Evolutionary conservation across 257 asterid species (phyloP).

Genomic region (Forsythia viridissima): DNA sequence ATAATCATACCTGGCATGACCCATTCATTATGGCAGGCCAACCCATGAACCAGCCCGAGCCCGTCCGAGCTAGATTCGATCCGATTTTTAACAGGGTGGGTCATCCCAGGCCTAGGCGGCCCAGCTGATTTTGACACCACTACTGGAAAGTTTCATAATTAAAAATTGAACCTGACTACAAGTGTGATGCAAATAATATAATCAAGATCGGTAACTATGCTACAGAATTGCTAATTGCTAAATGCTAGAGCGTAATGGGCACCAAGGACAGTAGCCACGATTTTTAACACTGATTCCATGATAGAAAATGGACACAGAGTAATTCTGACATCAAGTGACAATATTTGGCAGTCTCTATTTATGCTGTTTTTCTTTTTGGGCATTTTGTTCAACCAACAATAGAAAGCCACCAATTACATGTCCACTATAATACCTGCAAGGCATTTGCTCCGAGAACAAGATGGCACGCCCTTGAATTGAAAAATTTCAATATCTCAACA

Average conservation of each 20-base stretch:
- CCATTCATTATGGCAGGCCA: no score
- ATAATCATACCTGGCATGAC: no score
- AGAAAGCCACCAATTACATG: not conserved
- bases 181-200: not conserved
- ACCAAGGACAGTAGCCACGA: not conserved
- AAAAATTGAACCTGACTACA: not conserved
- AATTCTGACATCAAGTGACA: not conserved
- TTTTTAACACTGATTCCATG: not conserved
- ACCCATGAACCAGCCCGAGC: no score
- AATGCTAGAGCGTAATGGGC: not conserved
- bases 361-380: not conserved
- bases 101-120: no score
- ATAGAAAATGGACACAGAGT: not conserved
- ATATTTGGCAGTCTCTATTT: not conserved
- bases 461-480: slow-evolving; percentile 93
- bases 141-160: not conserved
- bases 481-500: slow-evolving; percentile 87
- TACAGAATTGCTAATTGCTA: not conserved
- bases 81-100: no score
- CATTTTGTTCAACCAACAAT: not conserved
- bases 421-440: slow-evolving; percentile 65
- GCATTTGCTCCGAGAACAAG: slow-evolving; percentile 99
- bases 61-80: no score
- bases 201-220: not conserved
- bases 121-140: no score